phyloP scores from a whole-genome alignment of 2,329 filamentous ascomycete species.

The Aspergillus uvarum region DNA sequence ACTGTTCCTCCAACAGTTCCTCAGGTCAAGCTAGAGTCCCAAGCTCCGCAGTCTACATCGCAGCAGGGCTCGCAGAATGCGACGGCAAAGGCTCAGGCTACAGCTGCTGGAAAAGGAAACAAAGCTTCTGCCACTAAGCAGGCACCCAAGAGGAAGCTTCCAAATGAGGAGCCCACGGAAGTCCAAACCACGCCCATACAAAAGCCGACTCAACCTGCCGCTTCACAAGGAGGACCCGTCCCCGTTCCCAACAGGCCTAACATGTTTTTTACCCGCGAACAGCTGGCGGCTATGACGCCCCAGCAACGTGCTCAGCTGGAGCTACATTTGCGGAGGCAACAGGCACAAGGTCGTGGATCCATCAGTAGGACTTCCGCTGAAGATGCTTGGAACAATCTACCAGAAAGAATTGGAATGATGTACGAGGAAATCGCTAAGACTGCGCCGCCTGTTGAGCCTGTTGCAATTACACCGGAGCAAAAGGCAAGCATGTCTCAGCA shows the following conservation, averaged over 20 bases:
- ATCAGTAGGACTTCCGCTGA: conserved; percentile 37
- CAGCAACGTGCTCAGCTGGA: conserved; percentile 44
- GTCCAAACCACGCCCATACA: conserved; percentile 39
- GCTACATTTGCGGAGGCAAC: conserved; percentile 37
- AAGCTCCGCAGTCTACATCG: conserved; percentile 8
- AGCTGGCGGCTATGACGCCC: conserved; percentile 41
- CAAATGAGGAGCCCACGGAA: conserved; percentile 49
- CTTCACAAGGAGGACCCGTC: conserved; percentile 21
- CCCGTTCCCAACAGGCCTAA: conserved; percentile 24
- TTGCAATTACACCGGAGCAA: conserved; percentile 40
- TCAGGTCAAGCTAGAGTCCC: conserved; percentile 25
- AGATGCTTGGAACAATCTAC: conserved; percentile 40
- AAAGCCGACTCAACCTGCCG: conserved; percentile 24
- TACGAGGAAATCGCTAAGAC: conserved; percentile 40
- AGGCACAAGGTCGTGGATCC: conserved; percentile 31
- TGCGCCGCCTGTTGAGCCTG: conserved; percentile 31
- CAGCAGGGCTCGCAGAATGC: conserved; percentile 31
- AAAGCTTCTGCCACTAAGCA: conserved; percentile 32
- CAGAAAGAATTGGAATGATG: conserved; percentile 39
- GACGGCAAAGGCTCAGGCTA: conserved; percentile 31
- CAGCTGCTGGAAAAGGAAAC: conserved; percentile 25
- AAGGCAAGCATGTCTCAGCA: conserved; percentile 41
- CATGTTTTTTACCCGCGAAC: conserved; percentile 33
- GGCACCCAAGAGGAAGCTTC: conserved; percentile 45
- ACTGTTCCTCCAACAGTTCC: conserved; percentile 23